Evolutionary conservation across 306 rosid genomes (phyloP), one percentile per base, ranked within the genome.

Genomic region (Prinsepia uniflora): DNA sequence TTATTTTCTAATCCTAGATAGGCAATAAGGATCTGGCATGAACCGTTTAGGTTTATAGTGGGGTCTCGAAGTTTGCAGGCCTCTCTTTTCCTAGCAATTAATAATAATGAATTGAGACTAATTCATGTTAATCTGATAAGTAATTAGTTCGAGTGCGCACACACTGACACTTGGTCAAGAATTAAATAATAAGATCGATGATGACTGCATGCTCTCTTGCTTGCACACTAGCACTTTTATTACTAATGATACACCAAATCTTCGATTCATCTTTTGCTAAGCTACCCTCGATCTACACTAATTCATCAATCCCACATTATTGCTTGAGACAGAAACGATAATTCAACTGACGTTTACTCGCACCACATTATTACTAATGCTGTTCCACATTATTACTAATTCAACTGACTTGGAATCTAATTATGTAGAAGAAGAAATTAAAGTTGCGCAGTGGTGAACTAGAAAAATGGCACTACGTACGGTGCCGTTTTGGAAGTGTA

Each of bases 31-130:
- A 61, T 54, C 47, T 18, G 65, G 14, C n/a, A 20, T n/a, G n/a
- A n/a, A n/a, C n/a, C n/a, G n/a, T n/a, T n/a, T n/a, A n/a, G n/a
- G n/a, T n/a, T n/a, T n/a, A 57, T 34, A 71, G 91, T 82, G 96
- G 92, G 88, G 88, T 70, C 84, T 67, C 52, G 72, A 81, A 50
- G 54, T 3, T 68, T 81, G 62, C 62, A 14, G 71, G 48, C 88
- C 86, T 83, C 78, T 75, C 88, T 74, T 86, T 85, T 81, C 47
- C 40, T 65, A 15, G 76, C 49, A 46, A 46, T 9, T 9, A 49
- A 17, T n/a, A 75, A 68, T 44, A 58, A 2, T 30, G 3, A 30
- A 30, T 30, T 30, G 2, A 30, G 36, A 30, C 3, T 30, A 2
- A 30, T 30, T 30, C 3, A 30, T 30, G 4, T 30, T 30, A 30